These are phyloP conservation scores for Chaetoceros tenuissimus DNA, from an alignment of 108 stramenopile genomes.

Conservation along the genomic window DNA sequence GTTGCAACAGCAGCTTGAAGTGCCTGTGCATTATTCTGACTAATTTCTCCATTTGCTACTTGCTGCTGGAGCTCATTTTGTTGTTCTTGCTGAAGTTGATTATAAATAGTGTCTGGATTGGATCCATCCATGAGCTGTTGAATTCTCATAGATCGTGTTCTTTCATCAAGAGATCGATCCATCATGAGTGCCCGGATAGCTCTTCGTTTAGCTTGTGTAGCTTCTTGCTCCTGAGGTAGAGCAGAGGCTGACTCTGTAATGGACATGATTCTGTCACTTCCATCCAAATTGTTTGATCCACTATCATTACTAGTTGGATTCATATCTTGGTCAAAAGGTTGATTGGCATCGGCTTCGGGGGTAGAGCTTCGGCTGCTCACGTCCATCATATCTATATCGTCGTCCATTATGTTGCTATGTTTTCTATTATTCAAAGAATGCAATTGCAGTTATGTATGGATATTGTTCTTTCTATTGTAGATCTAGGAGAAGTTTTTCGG, in stretches of 20 bases:
- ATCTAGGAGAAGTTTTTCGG: too few species aligned
- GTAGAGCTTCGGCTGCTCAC: too few species aligned
- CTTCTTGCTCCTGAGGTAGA: constrained; percentile 37
- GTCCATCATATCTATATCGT: too few species aligned
- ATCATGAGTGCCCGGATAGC: constrained; percentile 73
- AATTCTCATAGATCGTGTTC: constrained; percentile 59
- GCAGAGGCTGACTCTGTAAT: constrained; percentile 6
- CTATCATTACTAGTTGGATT: too few species aligned
- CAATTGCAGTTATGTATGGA: too few species aligned
- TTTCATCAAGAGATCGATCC: constrained; percentile 50
- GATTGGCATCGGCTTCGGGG: too few species aligned
- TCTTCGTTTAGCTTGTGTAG: constrained; percentile 46
- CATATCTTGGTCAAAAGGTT: too few species aligned
- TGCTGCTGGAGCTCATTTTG: not conserved
- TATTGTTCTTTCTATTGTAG: too few species aligned
- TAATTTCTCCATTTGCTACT: constrained; percentile 14
- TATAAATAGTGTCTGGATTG: not conserved
- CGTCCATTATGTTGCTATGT: too few species aligned
- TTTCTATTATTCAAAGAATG: too few species aligned
- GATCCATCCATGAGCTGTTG: constrained; percentile 73
- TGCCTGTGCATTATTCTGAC: constrained; percentile 12
- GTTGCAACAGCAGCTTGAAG: constrained; percentile 8
- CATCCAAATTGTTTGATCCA: too few species aligned
- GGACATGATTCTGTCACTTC: too few species aligned
- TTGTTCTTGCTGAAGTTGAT: not conserved